Conservation (phyloP, 495 filamentous ascomycete genomes). For the Podospora appendiculata region DNA sequence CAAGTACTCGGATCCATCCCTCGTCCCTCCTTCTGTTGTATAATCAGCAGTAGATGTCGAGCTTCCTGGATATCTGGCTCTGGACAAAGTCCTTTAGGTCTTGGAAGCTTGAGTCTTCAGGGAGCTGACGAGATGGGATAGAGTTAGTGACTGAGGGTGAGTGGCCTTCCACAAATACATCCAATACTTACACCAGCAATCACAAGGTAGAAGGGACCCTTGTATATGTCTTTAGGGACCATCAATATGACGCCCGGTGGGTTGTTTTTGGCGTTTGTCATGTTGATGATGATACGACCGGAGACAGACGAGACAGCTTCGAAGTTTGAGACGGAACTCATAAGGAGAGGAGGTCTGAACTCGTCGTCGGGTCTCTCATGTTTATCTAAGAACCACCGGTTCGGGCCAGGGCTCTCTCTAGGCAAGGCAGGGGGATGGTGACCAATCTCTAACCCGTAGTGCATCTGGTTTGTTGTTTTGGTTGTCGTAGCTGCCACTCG, state of each 20-base stretch:
- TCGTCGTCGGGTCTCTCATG: too few species aligned
- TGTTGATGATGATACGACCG: not conserved
- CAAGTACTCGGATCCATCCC: conserved; percentile 10
- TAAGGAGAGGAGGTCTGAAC: too few species aligned
- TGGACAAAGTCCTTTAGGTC: conserved; percentile 5
- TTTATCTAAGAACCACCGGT: too few species aligned
- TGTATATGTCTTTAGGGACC: too few species aligned
- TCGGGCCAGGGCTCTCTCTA: too few species aligned
- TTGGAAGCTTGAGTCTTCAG: not conserved
- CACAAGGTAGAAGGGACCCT: conserved; percentile 7
- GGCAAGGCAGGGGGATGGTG: too few species aligned
- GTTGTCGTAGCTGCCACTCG: too few species aligned
- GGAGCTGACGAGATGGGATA: not conserved
- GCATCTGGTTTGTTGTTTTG: too few species aligned
- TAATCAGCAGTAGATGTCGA: conserved; percentile 4
- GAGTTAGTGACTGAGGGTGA: not conserved
- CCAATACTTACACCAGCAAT: not conserved
- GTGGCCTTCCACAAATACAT: not conserved
- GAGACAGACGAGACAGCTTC: too few species aligned
- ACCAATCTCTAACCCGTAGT: too few species aligned
- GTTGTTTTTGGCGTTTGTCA: too few species aligned
- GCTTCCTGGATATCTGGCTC: not conserved
- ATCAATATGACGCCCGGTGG: conserved; percentile 1
- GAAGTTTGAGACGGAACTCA: too few species aligned
- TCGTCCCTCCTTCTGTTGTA: not conserved